Base-by-base conservation (phyloP, 257 asterid species). In the Jaltomata sinuosa region DNA sequence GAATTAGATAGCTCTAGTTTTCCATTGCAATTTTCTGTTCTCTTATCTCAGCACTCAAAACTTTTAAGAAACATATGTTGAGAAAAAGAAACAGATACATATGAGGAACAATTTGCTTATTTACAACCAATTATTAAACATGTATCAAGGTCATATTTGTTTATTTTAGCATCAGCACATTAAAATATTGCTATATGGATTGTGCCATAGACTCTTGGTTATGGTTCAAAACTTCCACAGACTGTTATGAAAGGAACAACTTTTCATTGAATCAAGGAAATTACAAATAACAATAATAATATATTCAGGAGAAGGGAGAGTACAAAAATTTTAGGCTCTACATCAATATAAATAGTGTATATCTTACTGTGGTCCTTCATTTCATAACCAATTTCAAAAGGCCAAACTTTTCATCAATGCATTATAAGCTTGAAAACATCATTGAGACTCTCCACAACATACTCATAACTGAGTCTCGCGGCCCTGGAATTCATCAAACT, bases 341-440 rank as follows among this genome's bases (percentile, higher is more conserved):
- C 65, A 57, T n/a, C 31, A 57, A 3, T 57, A 57, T 57, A 59
- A 59, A 36, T 22, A 59, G 27, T 22, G 15, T 59, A 59, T 1
- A 21, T 22, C 27, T 21, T 55, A 55, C 25, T 55, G 12, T 55
- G 14, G 15, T 21, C 64, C n/a, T 55, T 8, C 5, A 55, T n/a
- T n/a, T 25, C 68, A 61, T 61, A 64, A 16, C 72, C 11, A 31
- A 29, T 64, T 27, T 29, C n/a, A 8, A 16, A 64, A 64, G 10
- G 47, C 25, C 76, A 32, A 67, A 67, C 3, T 31, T 31, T 32
- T 67, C 36, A 64, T 90, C 89, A 94, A 71, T 88, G 91, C 98
- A 94, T 95, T 54, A 95, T 83, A 81, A 94, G 93, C 86, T 88
- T 92, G 90, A 94, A 93, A 0, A 94, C 98, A 68, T 89, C 89